phyloP scores from a whole-genome alignment of 352 stramenopile genomes.

The Halophytophthora batemanensis region DNA sequence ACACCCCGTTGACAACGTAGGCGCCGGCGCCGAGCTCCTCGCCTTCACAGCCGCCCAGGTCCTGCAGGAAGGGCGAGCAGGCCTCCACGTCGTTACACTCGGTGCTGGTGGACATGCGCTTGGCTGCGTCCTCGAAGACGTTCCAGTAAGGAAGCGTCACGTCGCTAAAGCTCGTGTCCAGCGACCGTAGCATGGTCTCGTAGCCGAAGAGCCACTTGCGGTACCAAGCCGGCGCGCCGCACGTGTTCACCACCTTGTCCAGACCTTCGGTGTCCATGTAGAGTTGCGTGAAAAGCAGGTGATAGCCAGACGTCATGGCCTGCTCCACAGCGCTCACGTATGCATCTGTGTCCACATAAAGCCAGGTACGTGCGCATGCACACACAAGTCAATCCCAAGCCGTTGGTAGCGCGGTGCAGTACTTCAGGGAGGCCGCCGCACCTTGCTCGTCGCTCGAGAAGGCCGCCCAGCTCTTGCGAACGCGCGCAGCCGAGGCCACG shows the following conservation, averaged over 20 bases:
- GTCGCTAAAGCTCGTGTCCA: conserved; percentile 35
- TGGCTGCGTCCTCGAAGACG: conserved; percentile 53
- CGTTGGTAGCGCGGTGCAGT: too few species aligned
- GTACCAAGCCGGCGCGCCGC: conserved; percentile 58
- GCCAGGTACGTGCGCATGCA: background rate
- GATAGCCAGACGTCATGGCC: conserved; percentile 46
- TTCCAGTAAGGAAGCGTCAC: conserved; percentile 71
- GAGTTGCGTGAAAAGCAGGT: conserved; percentile 54
- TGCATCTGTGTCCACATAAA: conserved; percentile 13
- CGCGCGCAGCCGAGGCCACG: conserved; percentile 10
- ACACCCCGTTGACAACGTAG: conserved; percentile 29
- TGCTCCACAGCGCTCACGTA: conserved; percentile 50
- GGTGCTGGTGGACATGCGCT: conserved; percentile 38
- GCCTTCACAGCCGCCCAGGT: conserved; percentile 51
- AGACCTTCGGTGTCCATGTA: conserved; percentile 45
- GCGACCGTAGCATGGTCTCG: conserved; percentile 65
- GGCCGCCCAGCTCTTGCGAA: conserved; percentile 32
- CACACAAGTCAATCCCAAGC: background rate
- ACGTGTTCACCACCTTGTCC: conserved; percentile 38
- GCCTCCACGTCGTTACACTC: conserved; percentile 34
- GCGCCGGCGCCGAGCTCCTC: conserved; percentile 22
- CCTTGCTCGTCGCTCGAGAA: conserved; percentile 32
- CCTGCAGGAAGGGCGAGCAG: conserved; percentile 48
- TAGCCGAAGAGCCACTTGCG: conserved; percentile 66
- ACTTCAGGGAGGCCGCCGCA: conserved; percentile 1